Conservation (phyloP, 2,329 filamentous ascomycete genomes). For the Diaporthe ampelina region DNA sequence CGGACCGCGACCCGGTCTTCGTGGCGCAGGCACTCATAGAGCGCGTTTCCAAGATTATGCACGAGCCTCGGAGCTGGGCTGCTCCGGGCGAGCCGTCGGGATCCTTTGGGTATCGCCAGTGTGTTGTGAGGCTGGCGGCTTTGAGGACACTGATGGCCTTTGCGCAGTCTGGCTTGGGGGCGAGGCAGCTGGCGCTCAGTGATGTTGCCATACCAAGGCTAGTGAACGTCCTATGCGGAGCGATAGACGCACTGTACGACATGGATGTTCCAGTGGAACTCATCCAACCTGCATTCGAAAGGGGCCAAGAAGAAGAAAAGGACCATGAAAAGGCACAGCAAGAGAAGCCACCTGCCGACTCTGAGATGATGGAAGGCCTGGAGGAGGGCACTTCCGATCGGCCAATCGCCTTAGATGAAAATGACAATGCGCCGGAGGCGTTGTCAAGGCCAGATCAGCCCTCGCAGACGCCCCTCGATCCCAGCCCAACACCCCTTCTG, state of each 20-base stretch:
- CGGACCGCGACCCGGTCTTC: constrained; percentile 58
- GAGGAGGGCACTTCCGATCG: constrained; percentile 20
- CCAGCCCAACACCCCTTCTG: constrained; percentile 49
- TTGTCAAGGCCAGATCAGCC: not conserved
- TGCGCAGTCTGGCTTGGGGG: constrained; percentile 73
- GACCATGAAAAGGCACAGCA: not conserved
- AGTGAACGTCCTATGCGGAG: constrained; percentile 72
- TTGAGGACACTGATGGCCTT: constrained; percentile 72
- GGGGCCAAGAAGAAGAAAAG: not conserved
- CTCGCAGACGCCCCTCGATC: constrained; percentile 16
- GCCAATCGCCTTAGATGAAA: not conserved
- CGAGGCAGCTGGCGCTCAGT: constrained; percentile 76
- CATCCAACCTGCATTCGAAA: not conserved
- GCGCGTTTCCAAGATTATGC: constrained; percentile 73
- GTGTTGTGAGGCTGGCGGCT: constrained; percentile 59
- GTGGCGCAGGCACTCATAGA: constrained; percentile 68
- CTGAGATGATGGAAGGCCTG: constrained; percentile 27
- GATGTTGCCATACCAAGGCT: constrained; percentile 80
- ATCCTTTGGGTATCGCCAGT: constrained; percentile 54
- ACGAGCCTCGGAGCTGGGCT: constrained; percentile 65
- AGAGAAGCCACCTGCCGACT: not conserved
- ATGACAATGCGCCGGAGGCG: constrained; percentile 30
- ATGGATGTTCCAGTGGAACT: constrained; percentile 57
- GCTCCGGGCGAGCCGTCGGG: constrained; percentile 47
- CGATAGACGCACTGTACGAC: constrained; percentile 83